Conservation (phyloP, 805 yeast species). For the Groenewaldozyma tartarivorans region DNA sequence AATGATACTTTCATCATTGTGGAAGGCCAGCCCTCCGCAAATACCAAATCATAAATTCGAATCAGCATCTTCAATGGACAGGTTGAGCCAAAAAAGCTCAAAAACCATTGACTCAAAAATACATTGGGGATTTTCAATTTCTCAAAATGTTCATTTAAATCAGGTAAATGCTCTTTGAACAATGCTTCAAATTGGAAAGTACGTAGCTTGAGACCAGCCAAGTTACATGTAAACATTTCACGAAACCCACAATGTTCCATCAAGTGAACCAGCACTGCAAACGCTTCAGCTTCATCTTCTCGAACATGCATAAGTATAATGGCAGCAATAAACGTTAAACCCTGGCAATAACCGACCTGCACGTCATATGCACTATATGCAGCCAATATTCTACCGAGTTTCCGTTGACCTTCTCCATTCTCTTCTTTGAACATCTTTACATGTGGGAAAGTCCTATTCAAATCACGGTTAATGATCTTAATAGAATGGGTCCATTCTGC, state of each 20-base stretch:
- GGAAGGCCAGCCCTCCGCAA: constrained; percentile 45
- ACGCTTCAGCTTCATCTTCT: constrained; percentile 29
- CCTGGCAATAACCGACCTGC: constrained; percentile 63
- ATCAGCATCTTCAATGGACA: constrained; percentile 45
- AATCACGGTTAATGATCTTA: constrained; percentile 44
- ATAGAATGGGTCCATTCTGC: constrained; percentile 35
- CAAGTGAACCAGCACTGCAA: constrained; percentile 44
- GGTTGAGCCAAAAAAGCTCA: constrained; percentile 49
- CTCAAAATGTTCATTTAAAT: constrained; percentile 35
- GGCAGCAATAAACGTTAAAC: constrained; percentile 53
- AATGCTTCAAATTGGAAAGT: constrained; percentile 40
- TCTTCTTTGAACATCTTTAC: constrained; percentile 38
- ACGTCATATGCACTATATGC: constrained; percentile 56
- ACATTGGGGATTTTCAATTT: constrained; percentile 36
- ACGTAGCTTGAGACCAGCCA: constrained; percentile 45
- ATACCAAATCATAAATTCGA: constrained; percentile 42
- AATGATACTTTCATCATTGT: constrained; percentile 47
- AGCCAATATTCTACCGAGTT: constrained; percentile 45
- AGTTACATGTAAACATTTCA: constrained; percentile 43
- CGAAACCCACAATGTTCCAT: constrained; percentile 53
- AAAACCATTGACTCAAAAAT: constrained; percentile 56
- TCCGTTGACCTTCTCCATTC: constrained; percentile 33
- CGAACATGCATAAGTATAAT: constrained; percentile 40
- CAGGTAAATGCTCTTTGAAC: constrained; percentile 32
- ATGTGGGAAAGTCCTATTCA: constrained; percentile 51